phyloP scores from a whole-genome alignment of 2,329 filamentous ascomycete species.

The Fusarium torreyae region DNA sequence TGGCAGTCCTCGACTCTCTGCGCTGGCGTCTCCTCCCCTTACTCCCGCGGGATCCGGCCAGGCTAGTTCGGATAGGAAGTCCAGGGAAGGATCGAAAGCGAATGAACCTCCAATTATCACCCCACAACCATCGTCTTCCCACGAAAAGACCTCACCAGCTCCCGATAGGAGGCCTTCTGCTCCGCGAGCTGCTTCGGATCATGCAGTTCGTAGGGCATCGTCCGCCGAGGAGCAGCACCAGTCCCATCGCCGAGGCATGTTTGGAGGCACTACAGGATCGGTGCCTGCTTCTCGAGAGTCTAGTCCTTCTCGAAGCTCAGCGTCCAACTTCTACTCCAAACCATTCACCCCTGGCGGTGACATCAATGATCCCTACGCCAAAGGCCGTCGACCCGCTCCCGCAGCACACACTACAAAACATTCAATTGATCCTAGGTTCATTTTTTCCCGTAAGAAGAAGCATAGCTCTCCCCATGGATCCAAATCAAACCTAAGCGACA shows the following conservation, averaged over 20 bases:
- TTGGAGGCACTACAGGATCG: slow-evolving; percentile 67
- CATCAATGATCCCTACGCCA: slow-evolving; percentile 88
- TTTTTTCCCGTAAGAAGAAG: slow-evolving; percentile 84
- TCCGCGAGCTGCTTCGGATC: slow-evolving; percentile 61
- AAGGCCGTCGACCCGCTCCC: slow-evolving; percentile 81
- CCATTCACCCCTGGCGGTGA: slow-evolving; percentile 86
- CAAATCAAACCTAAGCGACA: slow-evolving; percentile 68
- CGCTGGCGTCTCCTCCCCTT: slow-evolving; percentile 89
- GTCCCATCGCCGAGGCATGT: slow-evolving; percentile 69
- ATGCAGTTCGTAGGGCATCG: slow-evolving; percentile 60
- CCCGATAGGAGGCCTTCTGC: slow-evolving; percentile 59
- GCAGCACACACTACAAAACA: slow-evolving; percentile 73
- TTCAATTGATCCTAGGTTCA: slow-evolving; percentile 83
- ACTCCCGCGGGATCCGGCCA: slow-evolving; percentile 83
- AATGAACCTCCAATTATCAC: slow-evolving; percentile 69
- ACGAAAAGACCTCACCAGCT: slow-evolving; percentile 64
- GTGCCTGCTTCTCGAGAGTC: slow-evolving; percentile 72
- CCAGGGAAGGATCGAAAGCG: slow-evolving; percentile 58
- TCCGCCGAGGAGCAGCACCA: slow-evolving; percentile 57
- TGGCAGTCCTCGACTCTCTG: slow-evolving; percentile 76
- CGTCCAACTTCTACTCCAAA: slow-evolving; percentile 76
- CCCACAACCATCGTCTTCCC: slow-evolving; percentile 75
- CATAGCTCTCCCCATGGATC: slow-evolving; percentile 70
- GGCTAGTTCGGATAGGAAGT: slow-evolving; percentile 52
- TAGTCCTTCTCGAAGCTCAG: slow-evolving; percentile 75